Percentiles rank a stretch among this genome's conserved stretches.
Conservation (phyloP, 2,329 filamentous ascomycete genomes). For the Colletotrichum sp. region DNA sequence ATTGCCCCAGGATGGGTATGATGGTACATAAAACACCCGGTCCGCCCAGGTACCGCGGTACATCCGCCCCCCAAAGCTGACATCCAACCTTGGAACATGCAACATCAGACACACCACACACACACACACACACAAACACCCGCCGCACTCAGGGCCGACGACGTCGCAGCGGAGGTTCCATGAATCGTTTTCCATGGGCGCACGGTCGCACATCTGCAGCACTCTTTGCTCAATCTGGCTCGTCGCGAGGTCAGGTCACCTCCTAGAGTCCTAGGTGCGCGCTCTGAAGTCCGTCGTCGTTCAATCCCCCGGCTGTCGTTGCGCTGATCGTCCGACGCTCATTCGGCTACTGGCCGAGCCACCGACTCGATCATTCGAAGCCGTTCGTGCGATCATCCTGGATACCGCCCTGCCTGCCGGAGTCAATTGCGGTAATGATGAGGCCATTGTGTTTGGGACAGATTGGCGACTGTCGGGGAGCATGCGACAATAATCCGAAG, state of each 20-base stretch:
- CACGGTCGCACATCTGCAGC: conserved; percentile 3
- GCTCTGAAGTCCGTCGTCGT: neutral
- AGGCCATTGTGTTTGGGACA: neutral
- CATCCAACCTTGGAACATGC: conserved; percentile 10
- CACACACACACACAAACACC: neutral
- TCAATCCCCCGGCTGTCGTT: neutral
- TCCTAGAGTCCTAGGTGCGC: neutral
- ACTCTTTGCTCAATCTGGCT: neutral
- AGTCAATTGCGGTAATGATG: neutral
- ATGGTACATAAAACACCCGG: neutral
- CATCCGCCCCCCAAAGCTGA: neutral
- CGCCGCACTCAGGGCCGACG: neutral
- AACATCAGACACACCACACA: conserved; percentile 19
- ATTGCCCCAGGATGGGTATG: neutral
- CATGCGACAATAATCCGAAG: neutral
- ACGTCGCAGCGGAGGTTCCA: neutral
- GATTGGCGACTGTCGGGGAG: neutral
- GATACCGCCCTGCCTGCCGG: neutral
- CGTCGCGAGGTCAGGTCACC: neutral
- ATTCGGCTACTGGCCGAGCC: neutral
- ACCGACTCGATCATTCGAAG: neutral
- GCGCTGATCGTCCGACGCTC: neutral
- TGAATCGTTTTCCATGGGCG: conserved; percentile 10
- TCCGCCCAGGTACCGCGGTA: neutral
- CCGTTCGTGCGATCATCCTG: neutral